These are phyloP conservation scores for Boletus vinaceobasis DNA, from an alignment of 768 basidiomycete species.

Conservation along the genomic window DNA sequence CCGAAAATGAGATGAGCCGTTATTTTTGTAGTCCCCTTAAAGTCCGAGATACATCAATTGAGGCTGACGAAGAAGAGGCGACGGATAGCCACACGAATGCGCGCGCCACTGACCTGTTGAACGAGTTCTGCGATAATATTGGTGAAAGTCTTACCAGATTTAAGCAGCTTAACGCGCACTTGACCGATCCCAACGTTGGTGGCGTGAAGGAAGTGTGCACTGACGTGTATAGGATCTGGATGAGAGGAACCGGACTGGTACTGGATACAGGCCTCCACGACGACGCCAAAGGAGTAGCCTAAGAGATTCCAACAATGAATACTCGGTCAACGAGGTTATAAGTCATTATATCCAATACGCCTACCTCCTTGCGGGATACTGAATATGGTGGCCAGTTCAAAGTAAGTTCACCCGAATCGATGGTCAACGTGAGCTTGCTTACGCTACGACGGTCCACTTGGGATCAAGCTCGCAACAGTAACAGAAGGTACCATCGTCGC, in stretches of 20 bases:
- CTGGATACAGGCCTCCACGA: conserved; percentile 52
- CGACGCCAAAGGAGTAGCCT: conserved; percentile 60
- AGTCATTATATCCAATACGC: neutral
- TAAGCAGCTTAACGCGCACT: conserved; percentile 47
- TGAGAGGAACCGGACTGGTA: conserved; percentile 48
- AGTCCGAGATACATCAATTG: neutral
- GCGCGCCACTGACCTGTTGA: conserved; percentile 45
- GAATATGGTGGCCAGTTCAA: neutral
- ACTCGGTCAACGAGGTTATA: neutral
- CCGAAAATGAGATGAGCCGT: conserved; percentile 58
- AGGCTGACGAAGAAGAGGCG: neutral
- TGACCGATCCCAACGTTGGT: conserved; percentile 41
- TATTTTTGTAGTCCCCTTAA: conserved; percentile 45
- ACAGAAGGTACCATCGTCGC: conserved; percentile 18
- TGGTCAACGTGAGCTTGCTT: conserved; percentile 9
- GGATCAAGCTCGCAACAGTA: conserved; percentile 39
- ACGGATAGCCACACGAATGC: neutral
- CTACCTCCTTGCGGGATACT: conserved; percentile 57
- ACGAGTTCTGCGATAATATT: conserved; percentile 57
- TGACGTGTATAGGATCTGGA: conserved; percentile 56
- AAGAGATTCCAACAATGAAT: neutral
- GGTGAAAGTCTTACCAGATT: conserved; percentile 49
- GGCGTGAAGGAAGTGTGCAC: conserved; percentile 54
- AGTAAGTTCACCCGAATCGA: neutral
- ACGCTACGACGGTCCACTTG: conserved; percentile 47